Evolutionary conservation across 2,329 filamentous ascomycete genomes (phyloP), one percentile per base, ranked within the genome.

Genomic region (Fonsecaea pugnacius): DNA sequence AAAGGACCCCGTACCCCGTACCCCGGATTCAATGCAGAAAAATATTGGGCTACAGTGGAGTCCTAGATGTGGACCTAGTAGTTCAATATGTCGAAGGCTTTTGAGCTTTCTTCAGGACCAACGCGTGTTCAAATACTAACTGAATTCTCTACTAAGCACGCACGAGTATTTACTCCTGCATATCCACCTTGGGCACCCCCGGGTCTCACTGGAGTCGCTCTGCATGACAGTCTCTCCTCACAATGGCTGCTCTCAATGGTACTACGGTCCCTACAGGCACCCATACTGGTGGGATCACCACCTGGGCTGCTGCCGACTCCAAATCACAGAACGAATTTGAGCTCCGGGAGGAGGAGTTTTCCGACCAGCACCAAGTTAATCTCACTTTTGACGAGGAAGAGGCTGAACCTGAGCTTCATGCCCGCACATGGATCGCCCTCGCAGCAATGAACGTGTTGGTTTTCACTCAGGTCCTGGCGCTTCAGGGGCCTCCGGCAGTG

Each of bases 361-460:
- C 27, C 36, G 36, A 38, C 12, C 14, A 14, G 16, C 36, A 16
- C 36, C 36, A 38, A 38, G 58, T 35, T 27, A 62, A 62, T 35
- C 35, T 62, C 21, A 32, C 38, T 18, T 62, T 59, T 38, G 24
- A 33, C 14, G 24, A 62, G 30, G 36, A 30, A 18, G 59, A 62
- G 30, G 59, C 27, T 30, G 52, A 62, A 21, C 59, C 59, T 4
- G 50, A 62, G 52, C 16, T 62, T 24, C 59, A 62, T 38, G 36
- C 16, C 8, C 51, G 59, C 6, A 62, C 59, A 16, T 62, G 35
- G 32, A 18, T 62, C 27, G 59, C 59, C 9, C 40, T 62, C 12
- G 18, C 52, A 1, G 51, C 59, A 10, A 32, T 62, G 32, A 18
- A 18, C 16, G 32, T 62, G 21, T 8, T 62, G 7, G 38, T 40